These are phyloP conservation scores for Bimuria novae-zelandiae DNA, from an alignment of 2,329 filamentous ascomycete genomes.

Conservation along the genomic window DNA sequence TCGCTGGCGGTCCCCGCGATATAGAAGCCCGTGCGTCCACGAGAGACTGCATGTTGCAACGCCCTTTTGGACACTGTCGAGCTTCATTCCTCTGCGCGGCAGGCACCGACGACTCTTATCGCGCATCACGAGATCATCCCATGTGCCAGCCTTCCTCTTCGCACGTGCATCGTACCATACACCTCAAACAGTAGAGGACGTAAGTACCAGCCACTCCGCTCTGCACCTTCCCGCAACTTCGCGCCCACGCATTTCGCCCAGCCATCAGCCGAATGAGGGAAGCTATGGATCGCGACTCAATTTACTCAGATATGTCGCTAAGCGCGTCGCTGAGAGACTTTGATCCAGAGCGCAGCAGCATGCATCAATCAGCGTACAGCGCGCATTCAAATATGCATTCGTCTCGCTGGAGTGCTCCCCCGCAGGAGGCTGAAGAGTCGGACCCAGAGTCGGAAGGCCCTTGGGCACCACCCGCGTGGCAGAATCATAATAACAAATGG, in stretches of 20 bases:
- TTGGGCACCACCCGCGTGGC: conserved; percentile 70
- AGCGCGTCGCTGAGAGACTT: conserved; percentile 47
- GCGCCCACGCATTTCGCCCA: conserved; percentile 5
- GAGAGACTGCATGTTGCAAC: neutral
- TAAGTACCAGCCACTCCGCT: conserved; percentile 24
- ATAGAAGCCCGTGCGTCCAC: conserved; percentile 7
- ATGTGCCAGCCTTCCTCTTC: conserved; percentile 35
- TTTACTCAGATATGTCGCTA: conserved; percentile 45
- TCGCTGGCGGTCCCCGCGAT: conserved; percentile 12
- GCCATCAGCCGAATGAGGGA: conserved; percentile 30
- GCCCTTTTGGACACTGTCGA: conserved; percentile 11
- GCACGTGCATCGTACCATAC: conserved; percentile 27
- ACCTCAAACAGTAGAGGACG: conserved; percentile 14
- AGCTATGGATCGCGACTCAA: conserved; percentile 38
- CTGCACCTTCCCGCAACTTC: conserved; percentile 12
- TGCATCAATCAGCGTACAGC: conserved; percentile 39
- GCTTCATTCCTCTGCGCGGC: conserved; percentile 15
- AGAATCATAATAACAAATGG: conserved; percentile 63
- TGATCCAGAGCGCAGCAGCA: conserved; percentile 45
- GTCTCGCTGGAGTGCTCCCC: conserved; percentile 43
- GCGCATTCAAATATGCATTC: conserved; percentile 69
- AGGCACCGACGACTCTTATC: conserved; percentile 36
- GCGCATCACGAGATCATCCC: conserved; percentile 41
- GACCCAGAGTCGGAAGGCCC: conserved; percentile 56
- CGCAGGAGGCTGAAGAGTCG: conserved; percentile 46